A percentile compares a stretch with the other conserved stretches of the same genome.
Evolutionary conservation across 352 stramenopile genomes (phyloP).

Genomic region (Pythium folliculosum): DNA sequence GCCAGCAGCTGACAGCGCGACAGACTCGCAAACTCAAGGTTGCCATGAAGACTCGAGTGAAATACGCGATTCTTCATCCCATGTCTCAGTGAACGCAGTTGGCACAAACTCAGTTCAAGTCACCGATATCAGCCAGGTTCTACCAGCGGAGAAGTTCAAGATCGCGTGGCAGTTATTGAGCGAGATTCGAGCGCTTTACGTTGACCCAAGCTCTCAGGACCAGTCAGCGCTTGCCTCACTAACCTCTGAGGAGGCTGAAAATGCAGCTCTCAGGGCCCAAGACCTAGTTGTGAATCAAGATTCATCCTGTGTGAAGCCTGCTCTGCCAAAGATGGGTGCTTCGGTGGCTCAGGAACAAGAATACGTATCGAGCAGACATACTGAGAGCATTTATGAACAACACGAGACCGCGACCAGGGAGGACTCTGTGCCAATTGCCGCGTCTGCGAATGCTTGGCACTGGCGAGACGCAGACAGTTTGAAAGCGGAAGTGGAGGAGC

Average conservation of each 20-base stretch:
- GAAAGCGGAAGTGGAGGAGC: slow-evolving; percentile 16
- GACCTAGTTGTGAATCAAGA: no score
- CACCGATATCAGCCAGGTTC: not conserved
- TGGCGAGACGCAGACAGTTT: slow-evolving; percentile 21
- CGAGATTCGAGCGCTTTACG: slow-evolving; percentile 37
- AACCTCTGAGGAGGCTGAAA: not conserved
- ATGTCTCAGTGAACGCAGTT: not conserved
- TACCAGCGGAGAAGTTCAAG: slow-evolving; percentile 39
- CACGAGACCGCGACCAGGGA: not conserved
- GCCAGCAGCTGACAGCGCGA: not conserved
- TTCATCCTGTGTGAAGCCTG: no score
- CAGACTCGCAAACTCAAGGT: not conserved
- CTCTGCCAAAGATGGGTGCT: no score
- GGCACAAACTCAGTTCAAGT: not conserved
- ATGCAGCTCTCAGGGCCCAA: not conserved
- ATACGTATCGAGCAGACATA: no score
- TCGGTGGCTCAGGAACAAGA: no score
- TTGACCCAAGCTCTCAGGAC: not conserved
- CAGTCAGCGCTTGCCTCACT: not conserved
- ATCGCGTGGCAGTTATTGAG: slow-evolving; percentile 38
- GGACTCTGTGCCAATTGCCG: not conserved
- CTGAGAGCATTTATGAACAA: not conserved
- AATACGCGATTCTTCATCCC: not conserved
- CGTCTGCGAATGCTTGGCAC: slow-evolving; percentile 5
- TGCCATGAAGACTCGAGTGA: not conserved